A percentile compares a stretch with the other conserved stretches of the same genome.
phyloP scores from a whole-genome alignment of 768 basidiomycete species.

The Xerocomellus dryophilus region DNA sequence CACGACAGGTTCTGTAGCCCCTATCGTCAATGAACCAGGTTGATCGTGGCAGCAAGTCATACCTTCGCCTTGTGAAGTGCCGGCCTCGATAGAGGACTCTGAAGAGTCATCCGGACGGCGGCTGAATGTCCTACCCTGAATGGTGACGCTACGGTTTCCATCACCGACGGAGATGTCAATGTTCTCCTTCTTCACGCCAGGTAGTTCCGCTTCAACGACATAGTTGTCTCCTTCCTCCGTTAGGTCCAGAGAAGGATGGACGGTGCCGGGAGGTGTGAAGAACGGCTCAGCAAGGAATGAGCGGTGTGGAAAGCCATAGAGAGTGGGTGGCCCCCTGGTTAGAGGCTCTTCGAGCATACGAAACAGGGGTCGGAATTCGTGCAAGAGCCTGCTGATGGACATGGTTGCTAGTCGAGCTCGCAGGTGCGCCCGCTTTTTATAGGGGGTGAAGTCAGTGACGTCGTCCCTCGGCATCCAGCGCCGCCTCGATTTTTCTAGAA shows the following conservation, averaged over 20 bases:
- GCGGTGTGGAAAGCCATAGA: slow-evolving; percentile 30
- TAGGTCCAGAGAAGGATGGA: slow-evolving; percentile 64
- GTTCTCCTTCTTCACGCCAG: slow-evolving; percentile 76
- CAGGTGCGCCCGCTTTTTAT: slow-evolving; percentile 1
- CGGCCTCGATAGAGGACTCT: slow-evolving; percentile 16
- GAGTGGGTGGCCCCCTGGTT: slow-evolving; percentile 30
- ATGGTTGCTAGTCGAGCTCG: slow-evolving; percentile 33
- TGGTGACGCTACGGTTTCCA: slow-evolving; percentile 65
- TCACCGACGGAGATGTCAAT: slow-evolving; percentile 69
- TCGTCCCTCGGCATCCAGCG: slow-evolving; percentile 10
- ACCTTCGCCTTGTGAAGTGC: slow-evolving; percentile 29
- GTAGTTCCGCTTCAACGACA: slow-evolving; percentile 72
- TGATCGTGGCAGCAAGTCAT: not conserved
- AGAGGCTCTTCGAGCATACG: slow-evolving; percentile 75
- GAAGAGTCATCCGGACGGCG: slow-evolving; percentile 20
- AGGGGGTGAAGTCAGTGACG: slow-evolving; percentile 10
- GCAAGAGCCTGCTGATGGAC: slow-evolving; percentile 65
- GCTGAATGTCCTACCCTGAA: slow-evolving; percentile 57
- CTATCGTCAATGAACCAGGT: not conserved
- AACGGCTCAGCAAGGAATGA: slow-evolving; percentile 52
- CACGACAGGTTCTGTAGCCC: slow-evolving; percentile 15
- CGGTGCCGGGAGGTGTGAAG: slow-evolving; percentile 31
- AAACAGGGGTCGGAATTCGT: slow-evolving; percentile 73
- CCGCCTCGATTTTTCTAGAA: not conserved
- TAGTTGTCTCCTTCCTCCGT: slow-evolving; percentile 63